Base-by-base conservation (phyloP, 1,284 basidiomycete species). In the Papiliotrema terrestris region DNA sequence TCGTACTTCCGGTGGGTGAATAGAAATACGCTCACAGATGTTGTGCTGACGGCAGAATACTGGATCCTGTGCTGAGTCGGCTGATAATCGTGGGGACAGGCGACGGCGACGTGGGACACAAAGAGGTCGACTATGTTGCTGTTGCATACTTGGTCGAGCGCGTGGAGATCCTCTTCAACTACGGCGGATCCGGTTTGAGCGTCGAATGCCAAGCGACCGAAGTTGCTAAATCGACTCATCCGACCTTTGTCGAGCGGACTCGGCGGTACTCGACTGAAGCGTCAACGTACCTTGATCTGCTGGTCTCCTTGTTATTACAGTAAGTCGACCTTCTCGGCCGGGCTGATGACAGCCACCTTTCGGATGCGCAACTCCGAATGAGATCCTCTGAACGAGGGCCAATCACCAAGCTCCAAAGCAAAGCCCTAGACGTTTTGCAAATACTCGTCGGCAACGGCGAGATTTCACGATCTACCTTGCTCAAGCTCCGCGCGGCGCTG, bases 21-120 rank as follows among this genome's bases (percentile, higher is more conserved):
- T 32, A 5, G 17, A 9, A 1, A 14, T 23, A n/a, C 3, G 14
- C 13, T 2, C 8, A 2, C 36, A 32, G 29, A 32, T 32, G 29
- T 11, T 6, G 29, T 32, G 14, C 45, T 42, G n/a, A 25, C 42
- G 2, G 41, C 47, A 89, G 89, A n/a, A 80, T 94, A 29, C 79
- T 96, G 38, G 92, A 96, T 68, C 91, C 92, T 0, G 82, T 96
- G 8, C 73, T 95, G n/a, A 83, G 82, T 61, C 86, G 90, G 48
- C 78, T 96, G 2, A 70, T 91, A 46, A 85, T 90, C 62, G 86
- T 88, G 1, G 19, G 29, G 3, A 37, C 58, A 19, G 39, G 20
- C 13, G 51, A 52, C 29, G 41, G 52, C 4, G 55, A 58, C 45
- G 20, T 45, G 4, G 23, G 51, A 11, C 14, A 9, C 4, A 51